These are phyloP conservation scores for Auriscalpium microsporum DNA, from an alignment of 768 basidiomycete genomes.

Conservation along the genomic window DNA sequence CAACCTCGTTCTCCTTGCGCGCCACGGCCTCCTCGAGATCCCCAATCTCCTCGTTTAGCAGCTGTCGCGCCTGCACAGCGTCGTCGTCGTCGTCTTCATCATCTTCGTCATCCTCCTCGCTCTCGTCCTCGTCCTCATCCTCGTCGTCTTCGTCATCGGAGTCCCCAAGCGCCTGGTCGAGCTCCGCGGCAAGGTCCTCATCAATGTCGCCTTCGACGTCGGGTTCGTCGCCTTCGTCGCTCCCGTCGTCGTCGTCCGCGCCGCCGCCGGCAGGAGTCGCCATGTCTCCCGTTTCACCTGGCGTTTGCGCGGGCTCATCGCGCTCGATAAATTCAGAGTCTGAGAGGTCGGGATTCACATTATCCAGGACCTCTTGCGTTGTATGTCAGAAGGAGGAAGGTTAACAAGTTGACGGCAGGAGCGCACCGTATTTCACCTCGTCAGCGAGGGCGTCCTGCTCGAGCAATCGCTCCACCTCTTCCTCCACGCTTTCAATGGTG, in stretches of 20 bases:
- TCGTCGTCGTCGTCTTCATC: conserved; percentile 81
- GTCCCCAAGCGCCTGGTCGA: conserved; percentile 75
- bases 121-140: conserved; percentile 62
- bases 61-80: conserved; percentile 58
- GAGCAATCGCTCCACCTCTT: conserved; percentile 82
- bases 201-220: conserved; percentile 77
- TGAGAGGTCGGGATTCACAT: conserved; percentile 84
- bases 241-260: conserved; percentile 51
- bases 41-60: conserved; percentile 82
- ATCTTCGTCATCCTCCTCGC: conserved; percentile 39
- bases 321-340: conserved; percentile 81
- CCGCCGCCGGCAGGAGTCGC: conserved; percentile 50
- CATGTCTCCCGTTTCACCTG: conserved; percentile 59
- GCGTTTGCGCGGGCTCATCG: conserved; percentile 56
- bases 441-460: conserved; percentile 70
- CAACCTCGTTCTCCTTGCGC: conserved; percentile 78
- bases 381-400: background rate
- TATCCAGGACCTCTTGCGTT: conserved; percentile 67
- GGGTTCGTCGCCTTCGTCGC: conserved; percentile 45
- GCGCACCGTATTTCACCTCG: conserved; percentile 67
- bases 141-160: conserved; percentile 58
- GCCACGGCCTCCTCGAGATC: conserved; percentile 83
- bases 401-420: background rate
- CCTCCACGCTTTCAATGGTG: conserved; percentile 90
- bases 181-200: conserved; percentile 80